A percentile compares a stretch with the other conserved stretches of the same genome.
Conservation (phyloP, 2,329 filamentous ascomycete genomes). For the Exophiala phaeomuriformis region DNA sequence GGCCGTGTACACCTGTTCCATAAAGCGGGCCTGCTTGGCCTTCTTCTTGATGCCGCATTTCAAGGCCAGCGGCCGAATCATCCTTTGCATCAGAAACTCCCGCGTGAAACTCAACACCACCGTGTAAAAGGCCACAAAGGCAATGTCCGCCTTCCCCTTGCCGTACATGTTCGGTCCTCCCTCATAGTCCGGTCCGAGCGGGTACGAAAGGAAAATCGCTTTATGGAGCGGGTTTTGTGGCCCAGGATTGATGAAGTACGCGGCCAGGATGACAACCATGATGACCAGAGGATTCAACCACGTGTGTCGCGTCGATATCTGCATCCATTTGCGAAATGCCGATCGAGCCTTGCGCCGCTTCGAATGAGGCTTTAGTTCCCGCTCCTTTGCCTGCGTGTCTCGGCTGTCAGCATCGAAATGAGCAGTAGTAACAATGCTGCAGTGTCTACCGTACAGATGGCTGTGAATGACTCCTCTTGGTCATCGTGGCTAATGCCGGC, state of each 20-base stretch:
- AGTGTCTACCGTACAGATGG: constrained; percentile 12
- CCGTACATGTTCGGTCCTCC: constrained; percentile 58
- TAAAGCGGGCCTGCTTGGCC: constrained; percentile 74
- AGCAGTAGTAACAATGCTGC: not conserved
- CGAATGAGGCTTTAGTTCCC: constrained; percentile 32
- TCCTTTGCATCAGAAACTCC: constrained; percentile 82
- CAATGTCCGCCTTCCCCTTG: constrained; percentile 70
- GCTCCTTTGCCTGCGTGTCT: constrained; percentile 13
- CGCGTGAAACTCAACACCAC: constrained; percentile 78
- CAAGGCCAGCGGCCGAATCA: constrained; percentile 65
- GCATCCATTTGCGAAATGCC: constrained; percentile 38
- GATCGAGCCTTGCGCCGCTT: constrained; percentile 42
- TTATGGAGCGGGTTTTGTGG: constrained; percentile 64
- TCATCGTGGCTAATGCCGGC: constrained; percentile 42
- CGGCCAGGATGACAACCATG: constrained; percentile 51
- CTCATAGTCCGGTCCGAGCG: constrained; percentile 48
- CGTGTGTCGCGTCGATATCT: constrained; percentile 38
- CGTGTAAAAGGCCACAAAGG: constrained; percentile 76
- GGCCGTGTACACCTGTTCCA: constrained; percentile 86
- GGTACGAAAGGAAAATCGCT: constrained; percentile 80
- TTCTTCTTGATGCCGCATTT: constrained; percentile 57
- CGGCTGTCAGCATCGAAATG: constrained; percentile 3
- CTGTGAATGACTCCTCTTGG: constrained; percentile 31
- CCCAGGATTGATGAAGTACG: constrained; percentile 64
- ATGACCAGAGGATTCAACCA: constrained; percentile 61